Conservation (phyloP, 441 rosid genomes). For the Jatropha podagrica region DNA sequence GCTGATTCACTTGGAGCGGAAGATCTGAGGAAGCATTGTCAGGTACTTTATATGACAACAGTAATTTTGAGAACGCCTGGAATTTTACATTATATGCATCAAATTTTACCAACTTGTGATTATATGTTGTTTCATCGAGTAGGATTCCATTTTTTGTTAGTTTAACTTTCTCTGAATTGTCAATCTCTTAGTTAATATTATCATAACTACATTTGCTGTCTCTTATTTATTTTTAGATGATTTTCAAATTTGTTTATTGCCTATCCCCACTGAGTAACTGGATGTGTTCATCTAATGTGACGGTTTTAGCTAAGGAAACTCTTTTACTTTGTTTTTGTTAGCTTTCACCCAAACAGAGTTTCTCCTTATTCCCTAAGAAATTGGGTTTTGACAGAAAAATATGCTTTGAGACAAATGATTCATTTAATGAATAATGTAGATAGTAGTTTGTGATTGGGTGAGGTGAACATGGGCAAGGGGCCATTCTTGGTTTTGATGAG, state of each 20-base stretch:
- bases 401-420: neutral
- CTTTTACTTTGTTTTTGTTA: neutral
- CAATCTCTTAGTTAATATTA: neutral
- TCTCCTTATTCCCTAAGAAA: neutral
- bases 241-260: neutral
- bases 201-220: neutral
- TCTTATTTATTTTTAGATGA: neutral
- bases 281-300: neutral
- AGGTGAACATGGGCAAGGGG: no score
- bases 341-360: neutral
- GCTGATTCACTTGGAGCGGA: constrained; percentile 95
- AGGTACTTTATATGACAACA: constrained; percentile 48
- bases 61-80: neutral
- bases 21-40: constrained; percentile 84
- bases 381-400: neutral
- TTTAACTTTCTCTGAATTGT: constrained; percentile 10
- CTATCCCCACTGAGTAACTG: neutral
- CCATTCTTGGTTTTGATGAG: no score
- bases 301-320: no score
- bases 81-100: neutral
- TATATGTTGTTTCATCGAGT: neutral
- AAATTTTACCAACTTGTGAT: neutral
- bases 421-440: no score
- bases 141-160: neutral
- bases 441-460: no score